Evolutionary conservation across 345 rosid species (phyloP), one percentile per base, ranked within the genome.

Genomic region (Trapa incisa): DNA sequence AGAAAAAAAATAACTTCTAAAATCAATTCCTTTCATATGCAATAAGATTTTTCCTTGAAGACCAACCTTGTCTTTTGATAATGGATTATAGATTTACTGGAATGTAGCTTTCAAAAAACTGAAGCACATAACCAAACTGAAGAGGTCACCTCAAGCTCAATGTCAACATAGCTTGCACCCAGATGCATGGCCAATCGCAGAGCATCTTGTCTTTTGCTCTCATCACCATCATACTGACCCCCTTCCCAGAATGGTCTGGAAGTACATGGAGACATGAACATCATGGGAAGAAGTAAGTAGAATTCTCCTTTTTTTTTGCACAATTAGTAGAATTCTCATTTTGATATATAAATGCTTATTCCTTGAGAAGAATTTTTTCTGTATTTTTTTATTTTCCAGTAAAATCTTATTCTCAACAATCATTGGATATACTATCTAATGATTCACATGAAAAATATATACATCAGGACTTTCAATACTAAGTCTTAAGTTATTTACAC

Each of bases 111-210:
- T 22, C 12, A 33, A 16, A 48, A 64, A 48, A 14, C 67, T 64
- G 8, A 38, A 50, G 3, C 32, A 5, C 16, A 58, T 0, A 11
- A 3, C 32, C 63, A 58, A 58, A 5, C 38, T 58, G 16, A 38
- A 32, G 37, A 16, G 17, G 58, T 53, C 78, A 84, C 89, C 92
- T 81, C 72, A 71, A 82, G 71, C 71, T 86, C 92, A 29, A 79
- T 35, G 56, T 86, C 87, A 57, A 82, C 29, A 70, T 82, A 84
- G 77, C 84, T 85, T 66, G 92, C 88, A 36, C 87, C 87, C 16
- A 84, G 14, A 48, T 78, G 71, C 74, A 68, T 65, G 58, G 88
- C 88, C 38, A 83, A 67, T 61, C 8, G 54, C 65, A 84, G 84
- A 38, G 75, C 69, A 65, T 79, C 79, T 67, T 79, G 12, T 60